These are phyloP conservation scores for Fraxinus excelsior DNA, from an alignment of 257 asterid genomes.

Conservation along the genomic window DNA sequence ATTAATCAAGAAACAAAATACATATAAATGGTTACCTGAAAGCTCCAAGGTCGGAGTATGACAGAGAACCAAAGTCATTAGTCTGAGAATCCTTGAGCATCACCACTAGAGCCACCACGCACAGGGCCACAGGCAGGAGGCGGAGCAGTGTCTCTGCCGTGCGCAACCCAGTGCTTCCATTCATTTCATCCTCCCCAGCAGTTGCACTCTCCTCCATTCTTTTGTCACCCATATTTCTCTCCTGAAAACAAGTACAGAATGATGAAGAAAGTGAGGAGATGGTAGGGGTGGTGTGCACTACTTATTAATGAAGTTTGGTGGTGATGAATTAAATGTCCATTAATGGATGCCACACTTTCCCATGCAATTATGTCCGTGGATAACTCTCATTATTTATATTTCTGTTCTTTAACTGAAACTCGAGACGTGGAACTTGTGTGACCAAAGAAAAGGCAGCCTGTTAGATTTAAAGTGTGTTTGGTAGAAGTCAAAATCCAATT, in stretches of 20 bases:
- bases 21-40: slow-evolving; percentile 48
- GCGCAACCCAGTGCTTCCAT: background rate
- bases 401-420: too few relatives aligned
- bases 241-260: too few relatives aligned
- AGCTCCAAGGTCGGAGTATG: slow-evolving; percentile 85
- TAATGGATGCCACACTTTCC: slow-evolving; percentile 60
- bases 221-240: slow-evolving; percentile 24
- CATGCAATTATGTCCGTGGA: background rate
- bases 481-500: too few relatives aligned
- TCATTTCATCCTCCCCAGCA: slow-evolving; percentile 1
- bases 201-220: slow-evolving; percentile 20
- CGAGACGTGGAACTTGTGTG: too few relatives aligned
- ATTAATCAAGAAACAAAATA: too few relatives aligned
- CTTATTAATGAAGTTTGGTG: slow-evolving; percentile 47
- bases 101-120: slow-evolving; percentile 73
- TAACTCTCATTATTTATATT: too few relatives aligned
- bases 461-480: too few relatives aligned
- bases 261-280: background rate
- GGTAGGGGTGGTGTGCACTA: background rate
- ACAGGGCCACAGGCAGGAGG: slow-evolving; percentile 69
- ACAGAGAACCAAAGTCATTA: slow-evolving; percentile 68
- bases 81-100: slow-evolving; percentile 86
- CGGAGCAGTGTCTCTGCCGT: slow-evolving; percentile 76
- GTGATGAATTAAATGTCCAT: slow-evolving; percentile 59
- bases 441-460: too few relatives aligned